phyloP scores from a whole-genome alignment of 148 eudicot species.

The Camellia granthamiana region DNA sequence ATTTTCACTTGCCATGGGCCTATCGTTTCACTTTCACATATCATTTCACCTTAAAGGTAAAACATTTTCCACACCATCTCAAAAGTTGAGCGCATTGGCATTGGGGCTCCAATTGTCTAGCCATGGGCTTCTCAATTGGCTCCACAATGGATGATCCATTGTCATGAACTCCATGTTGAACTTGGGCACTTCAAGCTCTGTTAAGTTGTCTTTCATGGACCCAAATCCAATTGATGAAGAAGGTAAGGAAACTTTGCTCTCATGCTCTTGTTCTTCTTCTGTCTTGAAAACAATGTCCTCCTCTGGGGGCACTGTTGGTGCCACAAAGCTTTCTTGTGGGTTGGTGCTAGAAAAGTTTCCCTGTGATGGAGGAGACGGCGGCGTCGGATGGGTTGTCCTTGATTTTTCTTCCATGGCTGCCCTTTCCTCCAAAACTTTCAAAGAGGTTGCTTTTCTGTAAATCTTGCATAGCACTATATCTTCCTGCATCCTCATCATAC shows the following conservation, averaged over 20 bases:
- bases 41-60: no score
- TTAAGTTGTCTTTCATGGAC: not conserved
- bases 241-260: not conserved
- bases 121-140: slow-evolving; percentile 2
- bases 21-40: no score
- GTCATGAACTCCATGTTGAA: not conserved
- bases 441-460: slow-evolving; percentile 6
- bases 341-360: not conserved
- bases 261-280: not conserved
- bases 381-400: not conserved
- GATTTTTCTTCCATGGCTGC: slow-evolving; percentile 10
- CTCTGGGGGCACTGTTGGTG: not conserved
- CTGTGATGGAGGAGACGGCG: not conserved
- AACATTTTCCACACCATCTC: not conserved
- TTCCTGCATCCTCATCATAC: not conserved
- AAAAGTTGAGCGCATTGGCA: not conserved
- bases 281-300: not conserved
- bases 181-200: slow-evolving; percentile 1
- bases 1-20: no score
- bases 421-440: slow-evolving; percentile 6
- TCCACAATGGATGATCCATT: slow-evolving; percentile 2
- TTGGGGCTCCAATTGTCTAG: slow-evolving; percentile 1
- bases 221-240: not conserved
- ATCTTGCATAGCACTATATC: slow-evolving; percentile 7
- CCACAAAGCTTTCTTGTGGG: not conserved